These are phyloP conservation scores for Protomyces pachydermus DNA, from an alignment of 1,139 yeast species.

Conservation along the genomic window DNA sequence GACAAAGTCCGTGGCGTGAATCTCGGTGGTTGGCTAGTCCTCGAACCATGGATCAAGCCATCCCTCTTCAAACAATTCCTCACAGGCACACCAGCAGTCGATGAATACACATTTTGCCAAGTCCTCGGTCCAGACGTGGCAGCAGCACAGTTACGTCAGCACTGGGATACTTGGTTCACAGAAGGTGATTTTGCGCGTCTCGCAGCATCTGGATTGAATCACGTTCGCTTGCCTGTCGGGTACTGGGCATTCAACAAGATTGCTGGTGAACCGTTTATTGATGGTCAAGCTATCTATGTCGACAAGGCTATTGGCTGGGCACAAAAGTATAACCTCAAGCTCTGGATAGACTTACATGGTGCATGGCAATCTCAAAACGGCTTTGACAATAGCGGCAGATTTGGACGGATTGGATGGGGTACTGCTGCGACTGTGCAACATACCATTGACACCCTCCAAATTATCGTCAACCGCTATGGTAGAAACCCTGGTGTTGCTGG, in stretches of 20 bases:
- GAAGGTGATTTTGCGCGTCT: slow-evolving; percentile 67
- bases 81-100: slow-evolving; percentile 48
- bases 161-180: slow-evolving; percentile 77
- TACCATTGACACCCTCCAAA: slow-evolving; percentile 49
- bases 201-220: slow-evolving; percentile 61
- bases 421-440: slow-evolving; percentile 47
- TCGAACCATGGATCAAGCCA: slow-evolving; percentile 40
- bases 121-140: slow-evolving; percentile 62
- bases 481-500: slow-evolving; percentile 70
- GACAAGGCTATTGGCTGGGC: slow-evolving; percentile 80
- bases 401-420: slow-evolving; percentile 55
- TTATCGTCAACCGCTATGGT: slow-evolving; percentile 61
- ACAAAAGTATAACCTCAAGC: slow-evolving; percentile 56
- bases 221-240: slow-evolving; percentile 88
- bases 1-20: slow-evolving; percentile 59
- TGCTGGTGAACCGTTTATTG: slow-evolving; percentile 75
- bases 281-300: slow-evolving; percentile 71
- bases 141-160: slow-evolving; percentile 50
- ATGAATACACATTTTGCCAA: slow-evolving; percentile 71
- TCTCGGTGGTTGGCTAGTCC: slow-evolving; percentile 83
- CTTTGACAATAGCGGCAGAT: slow-evolving; percentile 86
- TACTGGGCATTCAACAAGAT: slow-evolving; percentile 83
- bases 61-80: slow-evolving; percentile 44
- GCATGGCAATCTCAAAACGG: slow-evolving; percentile 95
- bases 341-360: slow-evolving; percentile 92